Conservation (phyloP, 2,329 filamentous ascomycete genomes). For the Fusarium proliferatum region DNA sequence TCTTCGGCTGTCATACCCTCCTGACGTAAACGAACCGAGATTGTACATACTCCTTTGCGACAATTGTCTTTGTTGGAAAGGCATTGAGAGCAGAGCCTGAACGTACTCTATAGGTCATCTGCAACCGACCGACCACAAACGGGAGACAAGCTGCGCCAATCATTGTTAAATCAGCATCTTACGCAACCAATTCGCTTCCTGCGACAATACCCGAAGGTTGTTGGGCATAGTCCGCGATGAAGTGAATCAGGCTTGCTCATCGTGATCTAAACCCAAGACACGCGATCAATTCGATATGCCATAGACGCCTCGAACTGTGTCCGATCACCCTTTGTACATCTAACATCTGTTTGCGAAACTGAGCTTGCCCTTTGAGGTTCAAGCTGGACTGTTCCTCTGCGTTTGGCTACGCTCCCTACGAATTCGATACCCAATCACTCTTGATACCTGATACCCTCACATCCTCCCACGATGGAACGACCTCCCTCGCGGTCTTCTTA, state of each 20-base stretch:
- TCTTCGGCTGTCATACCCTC: background rate
- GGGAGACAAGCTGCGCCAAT: slow-evolving; percentile 8
- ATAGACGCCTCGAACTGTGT: slow-evolving; percentile 1
- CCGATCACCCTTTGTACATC: background rate
- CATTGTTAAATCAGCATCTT: slow-evolving; percentile 19
- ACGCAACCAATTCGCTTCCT: slow-evolving; percentile 22
- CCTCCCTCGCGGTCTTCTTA: slow-evolving; percentile 47
- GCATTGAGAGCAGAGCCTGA: background rate
- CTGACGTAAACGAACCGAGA: background rate
- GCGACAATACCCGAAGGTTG: slow-evolving; percentile 11
- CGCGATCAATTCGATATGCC: slow-evolving; percentile 25
- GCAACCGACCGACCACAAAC: slow-evolving; percentile 8
- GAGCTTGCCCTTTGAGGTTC: background rate
- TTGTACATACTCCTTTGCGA: slow-evolving; percentile 19
- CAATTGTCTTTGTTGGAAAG: background rate
- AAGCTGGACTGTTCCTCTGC: slow-evolving; percentile 1
- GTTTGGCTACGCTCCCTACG: background rate
- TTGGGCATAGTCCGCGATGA: slow-evolving; percentile 27
- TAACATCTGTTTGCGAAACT: slow-evolving; percentile 3
- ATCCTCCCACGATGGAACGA: slow-evolving; percentile 45
- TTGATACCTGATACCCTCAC: background rate
- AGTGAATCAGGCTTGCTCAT: slow-evolving; percentile 29
- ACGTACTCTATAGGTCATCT: background rate
- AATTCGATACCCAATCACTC: background rate
- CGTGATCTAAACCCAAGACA: slow-evolving; percentile 21